A percentile compares a stretch with the other conserved stretches of the same genome.
These are phyloP conservation scores for Candida alai DNA, from an alignment of 805 yeast species.

Conservation along the genomic window DNA sequence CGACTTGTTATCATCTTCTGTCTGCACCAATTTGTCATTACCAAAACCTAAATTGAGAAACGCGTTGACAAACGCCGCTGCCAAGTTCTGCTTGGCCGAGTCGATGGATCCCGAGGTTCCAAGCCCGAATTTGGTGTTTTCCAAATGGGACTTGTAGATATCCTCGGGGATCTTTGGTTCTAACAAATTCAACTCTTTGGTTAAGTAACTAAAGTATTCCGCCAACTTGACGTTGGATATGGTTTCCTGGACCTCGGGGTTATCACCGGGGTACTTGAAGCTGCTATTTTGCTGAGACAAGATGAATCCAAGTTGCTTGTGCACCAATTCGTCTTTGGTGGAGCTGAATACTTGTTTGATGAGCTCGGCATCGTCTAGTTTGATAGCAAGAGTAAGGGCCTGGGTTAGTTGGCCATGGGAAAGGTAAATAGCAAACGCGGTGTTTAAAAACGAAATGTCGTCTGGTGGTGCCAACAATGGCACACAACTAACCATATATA, in stretches of 20 bases:
- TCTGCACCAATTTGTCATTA: constrained; percentile 72
- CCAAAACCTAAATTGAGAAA: constrained; percentile 91
- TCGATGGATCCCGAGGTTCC: constrained; percentile 59
- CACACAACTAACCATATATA: constrained; percentile 94
- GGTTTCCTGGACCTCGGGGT: constrained; percentile 75
- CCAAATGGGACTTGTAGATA: constrained; percentile 86
- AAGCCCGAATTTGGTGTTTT: constrained; percentile 57
- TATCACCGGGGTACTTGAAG: constrained; percentile 56
- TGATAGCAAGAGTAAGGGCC: constrained; percentile 85
- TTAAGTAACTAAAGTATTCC: constrained; percentile 75
- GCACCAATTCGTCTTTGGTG: constrained; percentile 66
- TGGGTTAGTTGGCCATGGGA: constrained; percentile 78
- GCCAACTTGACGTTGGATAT: constrained; percentile 75
- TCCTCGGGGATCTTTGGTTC: constrained; percentile 95
- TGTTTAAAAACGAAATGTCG: constrained; percentile 76
- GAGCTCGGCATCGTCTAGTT: constrained; percentile 76
- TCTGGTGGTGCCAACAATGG: constrained; percentile 95
- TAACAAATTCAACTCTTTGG: constrained; percentile 80
- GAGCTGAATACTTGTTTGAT: constrained; percentile 79
- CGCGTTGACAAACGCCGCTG: constrained; percentile 90
- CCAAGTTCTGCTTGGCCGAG: constrained; percentile 92
- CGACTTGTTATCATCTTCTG: constrained; percentile 63
- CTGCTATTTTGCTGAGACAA: constrained; percentile 83
- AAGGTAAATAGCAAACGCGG: constrained; percentile 84
- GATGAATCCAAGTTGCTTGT: constrained; percentile 88